A percentile compares a stretch with the other conserved stretches of the same genome.
phyloP scores from a whole-genome alignment of 306 rosid genomes.

The Echinosophora koreensis region DNA sequence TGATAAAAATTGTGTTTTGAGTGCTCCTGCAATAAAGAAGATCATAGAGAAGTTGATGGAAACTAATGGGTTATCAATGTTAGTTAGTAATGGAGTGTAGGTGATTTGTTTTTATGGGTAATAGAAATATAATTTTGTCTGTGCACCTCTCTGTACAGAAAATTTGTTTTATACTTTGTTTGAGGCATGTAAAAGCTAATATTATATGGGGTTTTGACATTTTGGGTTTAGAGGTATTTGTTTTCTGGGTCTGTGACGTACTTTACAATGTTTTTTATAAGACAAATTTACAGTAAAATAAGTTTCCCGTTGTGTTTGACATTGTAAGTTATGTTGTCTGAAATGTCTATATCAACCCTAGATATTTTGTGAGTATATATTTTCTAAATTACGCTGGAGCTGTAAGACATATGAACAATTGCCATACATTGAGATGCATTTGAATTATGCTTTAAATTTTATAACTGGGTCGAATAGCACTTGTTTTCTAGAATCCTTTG shows the following conservation, averaged over 20 bases:
- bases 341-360: background rate
- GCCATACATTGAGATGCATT: background rate
- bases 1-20: constrained; percentile 63
- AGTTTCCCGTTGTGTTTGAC: constrained; percentile 3
- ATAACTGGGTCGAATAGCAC: background rate
- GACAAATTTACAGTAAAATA: constrained; percentile 4
- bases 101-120: background rate
- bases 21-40: constrained; percentile 82
- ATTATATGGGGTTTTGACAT: background rate
- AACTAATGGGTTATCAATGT: constrained; percentile 56
- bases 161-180: background rate
- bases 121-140: constrained; percentile 34
- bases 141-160: background rate
- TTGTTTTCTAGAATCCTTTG: background rate
- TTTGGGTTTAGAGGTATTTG: background rate
- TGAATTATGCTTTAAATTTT: background rate
- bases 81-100: constrained; percentile 57
- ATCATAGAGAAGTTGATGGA: constrained; percentile 73
- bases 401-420: background rate
- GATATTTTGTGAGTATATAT: background rate
- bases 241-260: background rate
- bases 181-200: background rate
- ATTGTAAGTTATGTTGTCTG: background rate
- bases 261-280: background rate
- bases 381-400: background rate